Conservation (phyloP, 768 basidiomycete species). For the Rhodotorula sphaerocarpa region DNA sequence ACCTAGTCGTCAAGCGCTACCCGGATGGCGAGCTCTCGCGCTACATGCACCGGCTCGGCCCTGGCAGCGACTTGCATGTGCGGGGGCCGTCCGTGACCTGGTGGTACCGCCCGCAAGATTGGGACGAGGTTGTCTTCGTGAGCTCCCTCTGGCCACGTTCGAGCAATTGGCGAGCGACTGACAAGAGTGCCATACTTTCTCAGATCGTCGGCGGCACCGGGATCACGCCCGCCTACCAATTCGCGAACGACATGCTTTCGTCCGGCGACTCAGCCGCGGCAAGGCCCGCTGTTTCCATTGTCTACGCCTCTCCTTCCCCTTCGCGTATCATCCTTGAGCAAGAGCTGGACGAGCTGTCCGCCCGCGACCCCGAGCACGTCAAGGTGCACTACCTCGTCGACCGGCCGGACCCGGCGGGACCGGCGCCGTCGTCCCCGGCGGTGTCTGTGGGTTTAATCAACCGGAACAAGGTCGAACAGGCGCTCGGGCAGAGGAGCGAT, state of each 20-base stretch:
- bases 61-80: slow-evolving; percentile 28
- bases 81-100: slow-evolving; percentile 37
- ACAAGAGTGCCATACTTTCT: neutral
- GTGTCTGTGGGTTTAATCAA: slow-evolving; percentile 10
- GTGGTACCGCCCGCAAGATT: slow-evolving; percentile 20
- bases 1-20: slow-evolving; percentile 39
- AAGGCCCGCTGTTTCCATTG: slow-evolving; percentile 14
- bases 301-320: slow-evolving; percentile 34
- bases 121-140: slow-evolving; percentile 38
- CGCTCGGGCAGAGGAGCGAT: slow-evolving; percentile 12
- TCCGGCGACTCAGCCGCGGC: neutral
- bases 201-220: slow-evolving; percentile 41
- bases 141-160: neutral
- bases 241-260: slow-evolving; percentile 9
- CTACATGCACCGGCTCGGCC: slow-evolving; percentile 30
- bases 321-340: slow-evolving; percentile 18
- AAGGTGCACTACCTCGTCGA: slow-evolving; percentile 28
- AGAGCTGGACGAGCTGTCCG: slow-evolving; percentile 1
- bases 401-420: neutral
- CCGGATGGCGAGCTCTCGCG: slow-evolving; percentile 35
- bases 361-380: neutral
- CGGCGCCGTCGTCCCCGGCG: neutral
- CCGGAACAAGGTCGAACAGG: slow-evolving; percentile 3
- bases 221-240: slow-evolving; percentile 36
- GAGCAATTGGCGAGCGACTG: neutral